These are phyloP conservation scores for Oxytropis ochrocephala DNA, from an alignment of 306 rosid genomes.

Conservation along the genomic window DNA sequence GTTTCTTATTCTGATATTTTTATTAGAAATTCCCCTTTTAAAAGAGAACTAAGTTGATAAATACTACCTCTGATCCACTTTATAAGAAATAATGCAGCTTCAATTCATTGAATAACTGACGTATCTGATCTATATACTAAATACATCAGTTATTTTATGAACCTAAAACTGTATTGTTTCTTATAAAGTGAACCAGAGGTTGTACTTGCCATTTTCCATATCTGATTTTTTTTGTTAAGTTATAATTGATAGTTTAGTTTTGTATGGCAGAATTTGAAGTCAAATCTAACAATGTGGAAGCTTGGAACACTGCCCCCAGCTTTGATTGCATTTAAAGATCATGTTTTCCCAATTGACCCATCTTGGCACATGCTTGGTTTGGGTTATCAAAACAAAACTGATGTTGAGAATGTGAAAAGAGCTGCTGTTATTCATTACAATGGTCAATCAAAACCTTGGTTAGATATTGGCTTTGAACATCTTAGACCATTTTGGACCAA, in stretches of 20 bases:
- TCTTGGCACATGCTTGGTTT: slow-evolving; percentile 98
- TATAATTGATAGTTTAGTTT: slow-evolving; percentile 16
- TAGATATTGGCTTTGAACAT: slow-evolving; percentile 93
- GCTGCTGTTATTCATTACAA: slow-evolving; percentile 99
- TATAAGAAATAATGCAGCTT: no score
- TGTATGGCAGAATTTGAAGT: slow-evolving; percentile 67
- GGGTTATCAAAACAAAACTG: slow-evolving; percentile 87
- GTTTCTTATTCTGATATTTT: no score
- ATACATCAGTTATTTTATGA: no score
- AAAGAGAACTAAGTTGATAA: no score
- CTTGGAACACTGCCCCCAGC: slow-evolving; percentile 98
- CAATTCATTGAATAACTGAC: no score
- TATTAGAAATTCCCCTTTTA: no score
- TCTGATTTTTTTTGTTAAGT: no score
- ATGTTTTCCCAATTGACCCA: slow-evolving; percentile 78
- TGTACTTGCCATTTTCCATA: no score
- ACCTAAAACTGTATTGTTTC: no score
- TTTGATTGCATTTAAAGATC: slow-evolving; percentile 89
- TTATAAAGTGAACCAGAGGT: no score
- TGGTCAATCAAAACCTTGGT: slow-evolving; percentile 98
- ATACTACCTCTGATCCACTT: no score
- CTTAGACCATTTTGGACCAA: slow-evolving; percentile 96
- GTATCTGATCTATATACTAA: no score
- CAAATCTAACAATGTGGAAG: slow-evolving; percentile 91
- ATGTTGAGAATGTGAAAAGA: slow-evolving; percentile 47